Evolutionary conservation across 2,329 filamentous ascomycete genomes (phyloP), one percentile per base, ranked within the genome.

Genomic region (Seiridium unicorne): DNA sequence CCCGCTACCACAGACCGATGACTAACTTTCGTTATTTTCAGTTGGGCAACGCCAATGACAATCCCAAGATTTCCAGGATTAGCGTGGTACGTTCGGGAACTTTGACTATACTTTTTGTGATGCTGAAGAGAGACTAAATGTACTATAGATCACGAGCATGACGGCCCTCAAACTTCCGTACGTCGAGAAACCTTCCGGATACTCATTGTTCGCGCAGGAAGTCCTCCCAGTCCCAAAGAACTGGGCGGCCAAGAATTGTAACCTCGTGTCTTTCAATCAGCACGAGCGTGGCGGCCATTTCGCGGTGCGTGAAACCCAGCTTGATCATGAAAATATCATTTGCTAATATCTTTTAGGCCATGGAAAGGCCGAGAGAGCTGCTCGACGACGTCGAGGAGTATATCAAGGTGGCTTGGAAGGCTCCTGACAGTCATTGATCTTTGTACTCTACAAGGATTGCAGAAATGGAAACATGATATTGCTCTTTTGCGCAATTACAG

Each of bases 221-320:
- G 62, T 82, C 8, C 62, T 70, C 2, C 70, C 75, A 0, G 57
- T 77, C 1, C 79, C 81, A 0, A 70, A 66, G 51, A 61, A 60
- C 0, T 76, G 76, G 67, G 69, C 71, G 44, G 55, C 61, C 61
- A 70, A 66, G 18, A 77, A 70, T 2, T 71, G 73, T 5, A 72
- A 78, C 36, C 51, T 81, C 13, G 72, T 77, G 0, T 77, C 70
- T 38, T 76, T 67, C 62, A 69, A 58, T 49, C 36, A 63, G 11
- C 64, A 68, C 47, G 56, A 61, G 3, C 38, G 68, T 66, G 84
- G 84, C 13, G 83, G 84, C 0, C 83, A 85, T 69, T 85, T 85
- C 65, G 81, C 84, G 13, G 74, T 54, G 35, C 11, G 51, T 54
- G 9, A 4, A 34, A 32, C 13, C 18, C 4, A 42, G 38, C 13